phyloP scores from a whole-genome alignment of 73 alveolate genomes.

The Paramecium sexaurelia region DNA sequence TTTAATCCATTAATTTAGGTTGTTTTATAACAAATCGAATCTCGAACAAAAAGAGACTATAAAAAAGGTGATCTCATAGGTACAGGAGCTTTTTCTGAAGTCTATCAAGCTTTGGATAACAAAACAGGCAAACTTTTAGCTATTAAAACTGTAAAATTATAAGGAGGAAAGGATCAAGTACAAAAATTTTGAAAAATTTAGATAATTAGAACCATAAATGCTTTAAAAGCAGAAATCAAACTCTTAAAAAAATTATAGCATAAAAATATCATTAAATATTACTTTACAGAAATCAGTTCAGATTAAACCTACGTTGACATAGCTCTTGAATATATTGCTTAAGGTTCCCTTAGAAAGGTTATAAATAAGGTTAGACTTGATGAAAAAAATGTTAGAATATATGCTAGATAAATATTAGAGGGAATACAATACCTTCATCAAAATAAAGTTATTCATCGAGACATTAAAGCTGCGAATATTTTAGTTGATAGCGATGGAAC shows the following conservation, averaged over 20 bases:
- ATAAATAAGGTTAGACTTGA: constrained; percentile 72
- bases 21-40: background rate
- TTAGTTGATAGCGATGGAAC: constrained; percentile 69
- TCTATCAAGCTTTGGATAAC: constrained; percentile 79
- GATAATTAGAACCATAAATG: constrained; percentile 21
- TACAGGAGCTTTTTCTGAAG: constrained; percentile 79
- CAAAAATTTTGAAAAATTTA: constrained; percentile 5
- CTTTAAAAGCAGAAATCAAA: constrained; percentile 66
- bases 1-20: background rate
- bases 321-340: constrained; percentile 68
- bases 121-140: constrained; percentile 86
- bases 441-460: constrained; percentile 69
- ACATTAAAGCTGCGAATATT: constrained; percentile 72
- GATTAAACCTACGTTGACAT: constrained; percentile 69
- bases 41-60: constrained; percentile 34
- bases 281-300: constrained; percentile 65
- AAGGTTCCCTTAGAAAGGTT: constrained; percentile 73
- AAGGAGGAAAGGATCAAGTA: constrained; percentile 54
- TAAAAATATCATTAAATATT: constrained; percentile 70
- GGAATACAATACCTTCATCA: constrained; percentile 69
- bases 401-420: constrained; percentile 64
- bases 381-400: constrained; percentile 66
- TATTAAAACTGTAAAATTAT: constrained; percentile 76
- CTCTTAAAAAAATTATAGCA: constrained; percentile 67
- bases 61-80: constrained; percentile 74